Conservation (phyloP, 1,284 basidiomycete genomes). For the Mycena citricolor region DNA sequence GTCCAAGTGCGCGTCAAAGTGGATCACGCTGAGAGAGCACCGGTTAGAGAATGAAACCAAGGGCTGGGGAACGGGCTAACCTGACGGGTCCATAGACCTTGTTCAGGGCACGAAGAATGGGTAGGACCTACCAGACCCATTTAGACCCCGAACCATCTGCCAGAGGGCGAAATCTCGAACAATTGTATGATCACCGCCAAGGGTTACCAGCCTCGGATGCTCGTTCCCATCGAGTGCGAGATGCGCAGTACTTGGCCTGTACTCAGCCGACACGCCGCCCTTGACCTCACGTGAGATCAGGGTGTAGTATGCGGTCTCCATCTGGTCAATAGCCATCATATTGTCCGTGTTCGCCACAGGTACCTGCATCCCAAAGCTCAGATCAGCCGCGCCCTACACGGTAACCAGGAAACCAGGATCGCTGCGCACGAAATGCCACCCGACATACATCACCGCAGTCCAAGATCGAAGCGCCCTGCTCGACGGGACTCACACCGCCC, state of each 20-base stretch:
- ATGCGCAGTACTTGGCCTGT: constrained; percentile 25
- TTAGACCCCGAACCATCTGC: no score
- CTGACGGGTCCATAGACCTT: constrained; percentile 61
- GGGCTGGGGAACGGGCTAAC: constrained; percentile 10
- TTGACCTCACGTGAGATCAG: constrained; percentile 48
- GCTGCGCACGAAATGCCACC: background rate
- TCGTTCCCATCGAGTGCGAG: constrained; percentile 52
- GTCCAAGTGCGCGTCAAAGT: constrained; percentile 65
- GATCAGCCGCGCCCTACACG: no score
- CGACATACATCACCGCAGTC: constrained; percentile 64
- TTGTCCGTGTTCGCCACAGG: constrained; percentile 60
- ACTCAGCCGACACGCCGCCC: constrained; percentile 28
- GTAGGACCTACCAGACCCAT: constrained; percentile 35
- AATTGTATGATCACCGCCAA: constrained; percentile 69
- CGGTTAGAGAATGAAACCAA: background rate
- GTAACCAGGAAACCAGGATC: constrained; percentile 69
- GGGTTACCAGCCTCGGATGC: constrained; percentile 59
- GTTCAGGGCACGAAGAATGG: constrained; percentile 59
- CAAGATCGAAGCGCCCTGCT: constrained; percentile 44
- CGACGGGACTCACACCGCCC: constrained; percentile 52
- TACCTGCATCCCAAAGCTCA: no score
- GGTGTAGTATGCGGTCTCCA: constrained; percentile 61
- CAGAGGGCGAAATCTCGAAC: constrained; percentile 33
- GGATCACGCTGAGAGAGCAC: constrained; percentile 44
- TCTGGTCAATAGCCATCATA: constrained; percentile 59